Conservation (phyloP, 2,329 filamentous ascomycete species). For the Pyricularia pennisetigena region DNA sequence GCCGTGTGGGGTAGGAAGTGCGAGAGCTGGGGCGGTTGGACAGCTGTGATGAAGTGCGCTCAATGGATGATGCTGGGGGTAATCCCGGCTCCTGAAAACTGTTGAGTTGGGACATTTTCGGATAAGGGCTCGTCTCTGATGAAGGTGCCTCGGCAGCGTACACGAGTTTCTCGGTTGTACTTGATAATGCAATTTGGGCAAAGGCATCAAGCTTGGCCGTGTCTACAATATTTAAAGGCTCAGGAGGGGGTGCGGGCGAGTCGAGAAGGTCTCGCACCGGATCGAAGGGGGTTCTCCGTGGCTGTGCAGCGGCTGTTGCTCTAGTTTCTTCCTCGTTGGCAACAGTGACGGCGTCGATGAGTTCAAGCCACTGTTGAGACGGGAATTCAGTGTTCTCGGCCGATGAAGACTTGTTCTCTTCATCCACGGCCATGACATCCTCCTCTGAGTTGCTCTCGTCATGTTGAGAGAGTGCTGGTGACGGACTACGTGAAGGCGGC, state of each 20-base stretch:
- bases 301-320: conserved; percentile 10
- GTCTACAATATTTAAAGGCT: neutral
- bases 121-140: neutral
- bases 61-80: neutral
- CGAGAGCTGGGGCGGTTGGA: neutral
- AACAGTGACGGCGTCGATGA: conserved; percentile 3
- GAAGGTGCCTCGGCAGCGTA: neutral
- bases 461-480: neutral
- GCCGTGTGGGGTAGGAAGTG: no score
- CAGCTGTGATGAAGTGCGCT: neutral
- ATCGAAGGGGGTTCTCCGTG: conserved; percentile 29
- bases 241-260: conserved; percentile 12
- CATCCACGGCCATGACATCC: conserved; percentile 6
- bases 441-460: neutral
- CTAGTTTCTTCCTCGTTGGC: neutral
- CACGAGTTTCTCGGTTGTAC: neutral
- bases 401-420: neutral
- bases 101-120: neutral
- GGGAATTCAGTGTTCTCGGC: neutral
- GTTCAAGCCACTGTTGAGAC: neutral
- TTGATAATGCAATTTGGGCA: neutral
- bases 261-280: conserved; percentile 33
- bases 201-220: neutral
- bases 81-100: neutral
- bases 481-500: neutral